Evolutionary conservation across 129 eudicot genomes (phyloP), one percentile per base, ranked within the genome.

Genomic region (Escallonia rubra): DNA sequence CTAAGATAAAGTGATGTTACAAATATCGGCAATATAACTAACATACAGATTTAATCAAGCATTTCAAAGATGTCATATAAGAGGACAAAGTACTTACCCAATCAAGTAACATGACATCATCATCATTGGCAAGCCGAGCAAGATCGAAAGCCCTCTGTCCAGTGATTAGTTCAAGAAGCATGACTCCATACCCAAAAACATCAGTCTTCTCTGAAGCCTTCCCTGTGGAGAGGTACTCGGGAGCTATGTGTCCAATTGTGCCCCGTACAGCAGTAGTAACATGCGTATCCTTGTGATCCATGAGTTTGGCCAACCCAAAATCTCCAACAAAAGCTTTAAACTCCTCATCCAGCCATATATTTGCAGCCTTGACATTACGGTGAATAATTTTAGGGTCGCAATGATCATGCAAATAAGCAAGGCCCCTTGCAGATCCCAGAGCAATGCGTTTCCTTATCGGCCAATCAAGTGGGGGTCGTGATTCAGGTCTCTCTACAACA

Each of bases 81-180:
- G n/a, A n/a, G n/a, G n/a, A n/a, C n/a, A n/a, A n/a, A n/a, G n/a
- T n/a, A n/a, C n/a, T 67, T 69, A 79, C 90, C 90, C 90, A 84
- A 72, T 84, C 86, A 10, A 84, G 86, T 65, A 75, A 45, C 79
- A 67, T 68, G n/a, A 84, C 90, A 42, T 84, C 90, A 16, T 84
- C 89, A 14, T 84, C 90, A 57, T 84, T 84, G 55, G 90, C 90
- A 58, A 84, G 86, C 8, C 90, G 79, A 64, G 90, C 90, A 59
- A 84, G 86, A 75, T 84, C 90, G 23, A 84, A 84, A 51, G 89
- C 89, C 59, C 89, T 80, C 72, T 84, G 89, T 64, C 89, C 89
- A 14, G 89, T 84, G 16, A 84, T 80, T 68, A 84, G 89, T 80
- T 84, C 89, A 53, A 84, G 81, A 70, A 84, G 89, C 89, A 84